phyloP scores from a whole-genome alignment of 1,139 yeast species.

The Tardiomyces digboiensis region DNA sequence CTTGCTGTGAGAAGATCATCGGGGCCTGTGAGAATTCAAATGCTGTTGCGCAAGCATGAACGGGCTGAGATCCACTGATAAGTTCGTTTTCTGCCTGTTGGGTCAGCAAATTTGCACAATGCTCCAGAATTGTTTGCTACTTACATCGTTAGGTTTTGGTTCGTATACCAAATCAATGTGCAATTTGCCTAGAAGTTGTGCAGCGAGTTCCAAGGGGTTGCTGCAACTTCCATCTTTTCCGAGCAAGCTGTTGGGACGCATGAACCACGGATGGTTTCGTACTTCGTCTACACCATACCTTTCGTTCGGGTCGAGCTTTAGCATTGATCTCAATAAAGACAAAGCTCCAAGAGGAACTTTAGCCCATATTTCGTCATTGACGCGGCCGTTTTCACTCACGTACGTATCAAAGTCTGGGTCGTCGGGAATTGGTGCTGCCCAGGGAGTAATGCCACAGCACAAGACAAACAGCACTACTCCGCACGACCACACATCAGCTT shows the following conservation, averaged over 20 bases:
- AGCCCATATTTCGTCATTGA: constrained; percentile 39
- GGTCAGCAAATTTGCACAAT: no score
- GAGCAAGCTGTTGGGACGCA: constrained; percentile 32
- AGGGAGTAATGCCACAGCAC: constrained; percentile 53
- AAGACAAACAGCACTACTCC: constrained; percentile 53
- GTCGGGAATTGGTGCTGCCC: constrained; percentile 47
- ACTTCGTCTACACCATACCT: constrained; percentile 35
- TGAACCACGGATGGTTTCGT: constrained; percentile 44
- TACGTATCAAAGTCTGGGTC: constrained; percentile 41
- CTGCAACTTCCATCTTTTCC: constrained; percentile 31
- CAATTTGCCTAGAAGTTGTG: constrained; percentile 34
- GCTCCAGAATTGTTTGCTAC: no score
- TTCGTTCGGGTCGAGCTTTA: constrained; percentile 36
- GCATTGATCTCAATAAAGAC: constrained; percentile 40
- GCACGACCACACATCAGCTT: constrained; percentile 54
- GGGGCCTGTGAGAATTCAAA: background rate
- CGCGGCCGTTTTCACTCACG: constrained; percentile 34
- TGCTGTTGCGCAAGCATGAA: background rate
- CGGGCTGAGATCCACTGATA: background rate
- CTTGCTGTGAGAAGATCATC: constrained; percentile 12
- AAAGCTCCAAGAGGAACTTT: constrained; percentile 37
- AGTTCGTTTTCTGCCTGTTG: no score
- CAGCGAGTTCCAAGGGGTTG: constrained; percentile 42
- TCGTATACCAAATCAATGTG: constrained; percentile 14
- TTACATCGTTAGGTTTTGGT: background rate